Evolutionary conservation across 2,329 filamentous ascomycete genomes (phyloP).

Genomic region (Coniochaeta sp.): DNA sequence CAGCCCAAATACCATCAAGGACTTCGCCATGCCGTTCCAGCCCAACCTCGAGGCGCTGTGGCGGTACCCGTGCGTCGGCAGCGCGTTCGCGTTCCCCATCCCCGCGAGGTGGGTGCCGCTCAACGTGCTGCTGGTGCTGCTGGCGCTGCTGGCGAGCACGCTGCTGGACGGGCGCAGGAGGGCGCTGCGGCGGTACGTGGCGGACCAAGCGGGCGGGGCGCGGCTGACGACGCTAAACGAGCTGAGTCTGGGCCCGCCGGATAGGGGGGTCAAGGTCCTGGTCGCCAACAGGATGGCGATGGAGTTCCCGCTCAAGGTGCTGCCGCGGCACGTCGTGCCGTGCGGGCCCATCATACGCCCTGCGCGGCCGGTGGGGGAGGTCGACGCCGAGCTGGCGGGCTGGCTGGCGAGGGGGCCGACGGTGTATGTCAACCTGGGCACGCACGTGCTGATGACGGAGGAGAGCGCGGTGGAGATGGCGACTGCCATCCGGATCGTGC

Average conservation of each 20-base stretch:
- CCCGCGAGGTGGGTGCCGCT: conserved; percentile 30
- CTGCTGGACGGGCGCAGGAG: conserved; percentile 6
- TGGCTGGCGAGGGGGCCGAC: conserved; percentile 36
- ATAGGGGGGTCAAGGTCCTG: conserved; percentile 10
- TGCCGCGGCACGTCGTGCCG: conserved; percentile 31
- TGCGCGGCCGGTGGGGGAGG: conserved; percentile 22
- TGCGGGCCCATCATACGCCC: conserved; percentile 40
- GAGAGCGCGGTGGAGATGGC: conserved; percentile 26
- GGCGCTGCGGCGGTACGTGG: conserved; percentile 4
- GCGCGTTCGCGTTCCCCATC: conserved; percentile 36
- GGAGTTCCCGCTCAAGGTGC: conserved; percentile 24
- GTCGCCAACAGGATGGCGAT: conserved; percentile 13
- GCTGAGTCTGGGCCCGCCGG: conserved; percentile 7
- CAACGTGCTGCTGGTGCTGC: conserved; percentile 25
- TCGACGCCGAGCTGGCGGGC: conserved; percentile 31
- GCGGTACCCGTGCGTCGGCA: conserved; percentile 30
- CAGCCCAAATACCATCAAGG: conserved; percentile 22
- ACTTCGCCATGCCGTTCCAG: conserved; percentile 30
- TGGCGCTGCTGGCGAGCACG: conserved; percentile 7
- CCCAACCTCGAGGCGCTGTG: conserved; percentile 27
- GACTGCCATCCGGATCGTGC: conserved; percentile 20
- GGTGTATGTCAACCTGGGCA: conserved; percentile 40
- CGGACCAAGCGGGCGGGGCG: background rate
- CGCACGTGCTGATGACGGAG: conserved; percentile 21
- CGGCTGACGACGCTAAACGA: conserved; percentile 12